A percentile compares a stretch with the other conserved stretches of the same genome.
These are phyloP conservation scores for Wickerhamiella dianesei DNA, from an alignment of 805 yeast species.

Conservation along the genomic window DNA sequence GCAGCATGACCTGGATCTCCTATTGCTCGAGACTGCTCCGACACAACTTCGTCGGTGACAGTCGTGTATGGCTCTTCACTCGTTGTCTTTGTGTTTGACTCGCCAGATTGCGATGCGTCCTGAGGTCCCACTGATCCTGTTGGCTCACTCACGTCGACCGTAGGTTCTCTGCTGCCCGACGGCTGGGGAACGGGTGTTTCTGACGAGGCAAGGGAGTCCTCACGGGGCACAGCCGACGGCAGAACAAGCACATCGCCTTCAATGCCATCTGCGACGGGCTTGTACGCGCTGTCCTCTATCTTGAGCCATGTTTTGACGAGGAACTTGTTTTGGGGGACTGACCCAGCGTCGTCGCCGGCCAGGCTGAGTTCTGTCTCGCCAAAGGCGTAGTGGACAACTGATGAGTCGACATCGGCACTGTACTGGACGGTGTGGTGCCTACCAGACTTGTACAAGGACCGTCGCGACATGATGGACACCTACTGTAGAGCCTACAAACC, in stretches of 20 bases:
- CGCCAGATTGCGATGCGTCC: neutral
- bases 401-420: slow-evolving; percentile 18
- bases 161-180: slow-evolving; percentile 4
- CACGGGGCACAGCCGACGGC: slow-evolving; percentile 2
- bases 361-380: slow-evolving; percentile 12
- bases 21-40: neutral
- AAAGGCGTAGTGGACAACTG: slow-evolving; percentile 15
- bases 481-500: no score
- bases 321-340: slow-evolving; percentile 21
- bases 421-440: slow-evolving; percentile 16
- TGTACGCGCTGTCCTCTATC: slow-evolving; percentile 13
- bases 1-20: neutral
- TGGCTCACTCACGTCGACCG: slow-evolving; percentile 8
- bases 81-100: neutral
- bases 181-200: slow-evolving; percentile 21
- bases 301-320: slow-evolving; percentile 16
- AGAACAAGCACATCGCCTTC: slow-evolving; percentile 36
- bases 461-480: slow-evolving; percentile 13
- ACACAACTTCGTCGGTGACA: slow-evolving; percentile 2
- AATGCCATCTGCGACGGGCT: slow-evolving; percentile 26
- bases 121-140: neutral
- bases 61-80: slow-evolving; percentile 1
- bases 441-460: slow-evolving; percentile 15
- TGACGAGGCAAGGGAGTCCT: neutral
- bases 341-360: slow-evolving; percentile 17